Percentiles rank a stretch among this genome's conserved stretches.
phyloP scores from a whole-genome alignment of 495 filamentous ascomycete genomes.

The Podospora bellae-mahoneyi region DNA sequence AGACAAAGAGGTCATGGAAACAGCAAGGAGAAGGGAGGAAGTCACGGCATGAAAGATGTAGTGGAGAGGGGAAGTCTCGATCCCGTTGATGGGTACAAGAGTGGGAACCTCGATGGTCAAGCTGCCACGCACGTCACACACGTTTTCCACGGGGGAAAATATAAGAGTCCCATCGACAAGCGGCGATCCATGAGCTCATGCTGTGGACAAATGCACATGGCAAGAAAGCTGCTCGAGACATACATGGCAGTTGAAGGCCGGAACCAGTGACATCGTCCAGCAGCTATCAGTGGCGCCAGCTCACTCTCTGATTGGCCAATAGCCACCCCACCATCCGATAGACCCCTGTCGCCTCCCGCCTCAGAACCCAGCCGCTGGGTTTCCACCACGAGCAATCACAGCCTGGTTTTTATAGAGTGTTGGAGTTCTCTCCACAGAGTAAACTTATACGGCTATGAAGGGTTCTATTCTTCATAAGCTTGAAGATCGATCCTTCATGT shows the following conservation, averaged over 20 bases:
- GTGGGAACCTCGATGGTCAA: background rate
- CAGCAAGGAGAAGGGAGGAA: background rate
- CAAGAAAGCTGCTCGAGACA: background rate
- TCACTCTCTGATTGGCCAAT: slow-evolving; percentile 21
- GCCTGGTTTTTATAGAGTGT: background rate
- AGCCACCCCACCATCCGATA: background rate
- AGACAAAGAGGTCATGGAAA: background rate
- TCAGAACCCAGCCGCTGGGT: slow-evolving; percentile 1
- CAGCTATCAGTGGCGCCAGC: slow-evolving; percentile 21
- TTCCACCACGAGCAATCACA: background rate
- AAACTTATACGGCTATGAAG: background rate
- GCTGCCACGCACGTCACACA: background rate
- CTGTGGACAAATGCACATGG: background rate
- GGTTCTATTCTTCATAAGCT: background rate
- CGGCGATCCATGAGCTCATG: slow-evolving; percentile 3
- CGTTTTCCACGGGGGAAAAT: background rate
- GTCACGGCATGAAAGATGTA: background rate
- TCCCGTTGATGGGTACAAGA: background rate
- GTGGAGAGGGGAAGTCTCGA: background rate
- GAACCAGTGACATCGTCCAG: slow-evolving; percentile 23
- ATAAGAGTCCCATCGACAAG: background rate
- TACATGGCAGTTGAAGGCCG: background rate
- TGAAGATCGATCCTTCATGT: no score
- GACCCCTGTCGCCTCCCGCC: background rate
- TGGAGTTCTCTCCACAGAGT: background rate